Conservation (phyloP, 2,329 filamentous ascomycete genomes). For the Colletotrichum sp. region DNA sequence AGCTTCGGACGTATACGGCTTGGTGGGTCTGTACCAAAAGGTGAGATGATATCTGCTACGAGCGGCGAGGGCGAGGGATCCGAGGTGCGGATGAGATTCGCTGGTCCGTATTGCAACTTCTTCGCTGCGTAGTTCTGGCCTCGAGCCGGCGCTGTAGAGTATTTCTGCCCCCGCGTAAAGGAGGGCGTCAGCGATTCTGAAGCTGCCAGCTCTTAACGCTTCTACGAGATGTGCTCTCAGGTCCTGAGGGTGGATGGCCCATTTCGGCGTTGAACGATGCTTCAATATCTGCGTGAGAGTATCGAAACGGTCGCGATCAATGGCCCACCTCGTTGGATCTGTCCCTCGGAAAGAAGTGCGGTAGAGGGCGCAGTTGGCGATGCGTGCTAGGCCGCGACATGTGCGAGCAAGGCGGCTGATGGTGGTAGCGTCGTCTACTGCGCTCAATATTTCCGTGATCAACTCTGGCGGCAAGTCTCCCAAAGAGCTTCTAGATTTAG, state of each 20-base stretch:
- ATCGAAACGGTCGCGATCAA: not conserved
- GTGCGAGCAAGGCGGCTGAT: not conserved
- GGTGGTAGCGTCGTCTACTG: not conserved
- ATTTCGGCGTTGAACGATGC: not conserved
- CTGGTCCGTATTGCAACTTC: no score
- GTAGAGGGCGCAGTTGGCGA: not conserved
- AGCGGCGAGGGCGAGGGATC: not conserved
- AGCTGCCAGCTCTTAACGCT: not conserved
- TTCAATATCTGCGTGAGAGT: not conserved
- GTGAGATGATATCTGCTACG: not conserved
- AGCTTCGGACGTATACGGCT: not conserved
- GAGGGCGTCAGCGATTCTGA: not conserved
- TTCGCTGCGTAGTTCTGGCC: accelerated
- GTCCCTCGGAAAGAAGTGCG: not conserved
- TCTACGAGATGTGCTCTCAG: not conserved
- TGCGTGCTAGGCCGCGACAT: not conserved
- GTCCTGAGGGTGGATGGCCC: not conserved
- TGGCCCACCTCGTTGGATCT: not conserved
- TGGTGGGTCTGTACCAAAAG: not conserved
- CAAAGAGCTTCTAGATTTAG: accelerated
- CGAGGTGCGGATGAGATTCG: not conserved
- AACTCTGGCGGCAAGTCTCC: not conserved
- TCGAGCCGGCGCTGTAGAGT: not conserved
- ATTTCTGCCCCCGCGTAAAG: not conserved
- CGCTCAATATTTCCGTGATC: not conserved